Percentiles rank a stretch among this genome's conserved stretches.
Conservation (phyloP, 2,329 filamentous ascomycete genomes). For the Aspergillus sp. region DNA sequence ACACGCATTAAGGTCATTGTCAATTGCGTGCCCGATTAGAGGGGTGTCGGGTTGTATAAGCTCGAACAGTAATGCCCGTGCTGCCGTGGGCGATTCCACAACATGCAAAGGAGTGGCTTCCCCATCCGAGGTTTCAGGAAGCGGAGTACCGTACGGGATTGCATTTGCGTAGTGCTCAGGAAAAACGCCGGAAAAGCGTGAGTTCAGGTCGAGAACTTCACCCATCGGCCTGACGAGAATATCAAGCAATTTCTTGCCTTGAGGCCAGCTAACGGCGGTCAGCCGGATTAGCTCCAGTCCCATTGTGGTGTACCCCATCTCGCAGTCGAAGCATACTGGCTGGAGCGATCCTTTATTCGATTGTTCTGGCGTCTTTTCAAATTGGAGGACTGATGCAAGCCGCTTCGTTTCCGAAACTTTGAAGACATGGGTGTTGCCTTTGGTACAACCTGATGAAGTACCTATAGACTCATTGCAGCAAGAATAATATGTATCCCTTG, state of each 20-base stretch:
- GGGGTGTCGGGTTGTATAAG: slow-evolving; percentile 73
- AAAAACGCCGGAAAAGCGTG: slow-evolving; percentile 82
- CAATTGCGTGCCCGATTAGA: slow-evolving; percentile 85
- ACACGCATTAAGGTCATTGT: slow-evolving; percentile 87
- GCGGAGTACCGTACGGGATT: slow-evolving; percentile 45
- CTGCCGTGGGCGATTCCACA: slow-evolving; percentile 68
- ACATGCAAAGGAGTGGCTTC: slow-evolving; percentile 57
- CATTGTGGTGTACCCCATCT: slow-evolving; percentile 91
- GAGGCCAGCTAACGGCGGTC: slow-evolving; percentile 84
- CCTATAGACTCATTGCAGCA: slow-evolving; percentile 78
- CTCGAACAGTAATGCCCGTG: slow-evolving; percentile 71
- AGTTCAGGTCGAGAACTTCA: slow-evolving; percentile 84
- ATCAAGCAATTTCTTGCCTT: slow-evolving; percentile 70
- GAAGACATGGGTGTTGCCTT: slow-evolving; percentile 73
- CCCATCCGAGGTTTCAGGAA: slow-evolving; percentile 16
- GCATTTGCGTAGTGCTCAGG: slow-evolving; percentile 71
- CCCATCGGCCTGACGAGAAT: slow-evolving; percentile 80
- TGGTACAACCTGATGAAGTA: slow-evolving; percentile 69
- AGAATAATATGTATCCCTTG: slow-evolving; percentile 59
- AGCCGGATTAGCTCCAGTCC: slow-evolving; percentile 87
- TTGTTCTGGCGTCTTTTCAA: slow-evolving; percentile 64
- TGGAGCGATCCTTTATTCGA: slow-evolving; percentile 20
- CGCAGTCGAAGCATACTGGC: slow-evolving; percentile 83
- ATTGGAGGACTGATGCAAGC: slow-evolving; percentile 74
- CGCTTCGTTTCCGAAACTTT: slow-evolving; percentile 73